Conservation (phyloP, 1,284 basidiomycete species). For the Malassezia arunalokei region DNA sequence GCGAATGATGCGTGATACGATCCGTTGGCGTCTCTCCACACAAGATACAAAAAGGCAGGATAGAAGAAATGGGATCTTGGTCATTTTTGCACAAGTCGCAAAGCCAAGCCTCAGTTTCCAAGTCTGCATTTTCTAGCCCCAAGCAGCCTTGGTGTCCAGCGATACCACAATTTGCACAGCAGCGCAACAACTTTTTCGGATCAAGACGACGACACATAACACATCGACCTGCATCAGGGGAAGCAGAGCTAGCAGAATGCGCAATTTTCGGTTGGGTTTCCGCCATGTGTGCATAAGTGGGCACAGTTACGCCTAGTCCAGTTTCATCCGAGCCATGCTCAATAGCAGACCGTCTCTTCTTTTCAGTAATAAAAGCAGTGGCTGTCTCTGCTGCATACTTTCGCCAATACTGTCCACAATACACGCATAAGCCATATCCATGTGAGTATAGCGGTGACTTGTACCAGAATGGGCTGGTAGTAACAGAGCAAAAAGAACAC, state of each 20-base stretch:
- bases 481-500: slow-evolving; percentile 38
- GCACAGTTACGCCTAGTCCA: slow-evolving; percentile 8
- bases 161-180: slow-evolving; percentile 37
- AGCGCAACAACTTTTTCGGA: slow-evolving; percentile 34
- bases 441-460: slow-evolving; percentile 28
- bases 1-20: background rate
- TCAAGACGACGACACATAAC: slow-evolving; percentile 39
- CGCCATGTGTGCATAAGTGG: background rate
- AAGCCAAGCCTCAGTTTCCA: slow-evolving; percentile 27
- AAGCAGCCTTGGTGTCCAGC: slow-evolving; percentile 40
- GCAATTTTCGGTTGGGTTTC: background rate
- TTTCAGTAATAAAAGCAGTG: slow-evolving; percentile 14
- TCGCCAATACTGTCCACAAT: slow-evolving; percentile 43
- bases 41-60: slow-evolving; percentile 34
- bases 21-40: slow-evolving; percentile 18
- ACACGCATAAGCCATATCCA: slow-evolving; percentile 33
- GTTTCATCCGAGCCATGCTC: slow-evolving; percentile 35
- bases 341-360: slow-evolving; percentile 28
- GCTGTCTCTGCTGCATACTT: slow-evolving; percentile 42
- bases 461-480: slow-evolving; percentile 35
- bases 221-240: slow-evolving; percentile 16
- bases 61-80: slow-evolving; percentile 23
- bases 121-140: slow-evolving; percentile 27
- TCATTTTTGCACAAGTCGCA: slow-evolving; percentile 42
- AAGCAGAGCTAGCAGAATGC: background rate